phyloP scores from a whole-genome alignment of 371 early-diverging fungal genomes.

The Mucor mucedo region DNA sequence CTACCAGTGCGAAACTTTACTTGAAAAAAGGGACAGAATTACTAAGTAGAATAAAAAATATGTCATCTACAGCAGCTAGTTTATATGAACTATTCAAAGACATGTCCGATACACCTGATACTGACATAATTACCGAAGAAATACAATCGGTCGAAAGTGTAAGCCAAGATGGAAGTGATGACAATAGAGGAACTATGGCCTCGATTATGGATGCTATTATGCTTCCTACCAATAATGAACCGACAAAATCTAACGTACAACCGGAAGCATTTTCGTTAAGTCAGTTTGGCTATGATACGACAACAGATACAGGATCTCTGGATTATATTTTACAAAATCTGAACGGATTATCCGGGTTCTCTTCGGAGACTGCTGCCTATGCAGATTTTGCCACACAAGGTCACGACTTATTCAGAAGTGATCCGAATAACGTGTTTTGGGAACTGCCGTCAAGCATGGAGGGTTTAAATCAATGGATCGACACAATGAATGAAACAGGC shows the following conservation, averaged over 20 bases:
- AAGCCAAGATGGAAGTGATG: not conserved
- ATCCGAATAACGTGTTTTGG: slow-evolving; percentile 49
- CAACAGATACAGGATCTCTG: slow-evolving; percentile 18
- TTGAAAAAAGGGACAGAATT: slow-evolving; percentile 29
- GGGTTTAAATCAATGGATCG: slow-evolving; percentile 37
- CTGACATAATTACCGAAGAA: slow-evolving; percentile 14
- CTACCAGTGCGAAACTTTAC: slow-evolving; percentile 31
- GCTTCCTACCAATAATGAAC: not conserved
- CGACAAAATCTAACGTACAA: not conserved
- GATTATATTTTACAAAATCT: slow-evolving; percentile 24
- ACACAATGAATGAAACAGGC: slow-evolving; percentile 4
- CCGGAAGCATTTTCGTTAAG: slow-evolving; percentile 44
- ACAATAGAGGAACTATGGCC: not conserved
- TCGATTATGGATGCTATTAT: slow-evolving; percentile 17
- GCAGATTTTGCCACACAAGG: not conserved
- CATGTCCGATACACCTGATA: not conserved
- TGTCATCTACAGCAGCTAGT: slow-evolving; percentile 31
- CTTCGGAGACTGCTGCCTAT: not conserved
- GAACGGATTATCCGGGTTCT: not conserved
- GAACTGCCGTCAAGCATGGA: slow-evolving; percentile 39
- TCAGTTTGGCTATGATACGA: slow-evolving; percentile 46
- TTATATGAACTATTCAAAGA: slow-evolving; percentile 1
- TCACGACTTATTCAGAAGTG: slow-evolving; percentile 31
- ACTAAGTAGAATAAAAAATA: slow-evolving; percentile 28
- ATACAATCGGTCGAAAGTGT: not conserved